Conservation (phyloP, 192 early-diverging fungal species). For the Piromyces finnis region DNA sequence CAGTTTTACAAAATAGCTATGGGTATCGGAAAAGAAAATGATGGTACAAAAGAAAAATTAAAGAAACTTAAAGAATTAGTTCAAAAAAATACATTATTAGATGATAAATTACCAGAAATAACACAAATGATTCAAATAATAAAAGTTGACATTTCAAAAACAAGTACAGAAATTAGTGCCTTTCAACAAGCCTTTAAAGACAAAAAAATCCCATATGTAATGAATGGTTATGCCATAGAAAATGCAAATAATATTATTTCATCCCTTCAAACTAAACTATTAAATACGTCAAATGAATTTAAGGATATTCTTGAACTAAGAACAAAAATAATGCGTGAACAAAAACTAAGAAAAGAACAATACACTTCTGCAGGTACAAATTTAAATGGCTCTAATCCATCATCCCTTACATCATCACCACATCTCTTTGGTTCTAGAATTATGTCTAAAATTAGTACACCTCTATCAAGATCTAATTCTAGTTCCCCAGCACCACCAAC, state of each 20-base stretch:
- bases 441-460: not conserved
- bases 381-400: not conserved
- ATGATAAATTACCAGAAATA: not conserved
- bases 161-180: not conserved
- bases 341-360: slow-evolving; percentile 75
- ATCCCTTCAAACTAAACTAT: slow-evolving; percentile 76
- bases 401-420: not conserved
- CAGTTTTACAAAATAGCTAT: not conserved
- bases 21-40: not conserved
- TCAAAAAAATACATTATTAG: not conserved
- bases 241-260: slow-evolving; percentile 86
- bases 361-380: slow-evolving; percentile 25
- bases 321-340: slow-evolving; percentile 86
- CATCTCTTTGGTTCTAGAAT: not conserved
- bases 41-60: not conserved
- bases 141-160: not conserved
- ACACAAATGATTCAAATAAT: not conserved
- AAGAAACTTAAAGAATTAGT: not conserved
- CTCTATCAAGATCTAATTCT: not conserved
- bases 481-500: not conserved
- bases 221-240: slow-evolving; percentile 53
- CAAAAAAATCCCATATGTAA: not conserved
- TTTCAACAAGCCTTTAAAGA: not conserved
- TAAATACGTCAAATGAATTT: slow-evolving; percentile 73
- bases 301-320: slow-evolving; percentile 89